Percentiles rank a stretch among this genome's conserved stretches.
Evolutionary conservation across 805 yeast genomes (phyloP).

Genomic region (Cyberlindnera suaveolens): DNA sequence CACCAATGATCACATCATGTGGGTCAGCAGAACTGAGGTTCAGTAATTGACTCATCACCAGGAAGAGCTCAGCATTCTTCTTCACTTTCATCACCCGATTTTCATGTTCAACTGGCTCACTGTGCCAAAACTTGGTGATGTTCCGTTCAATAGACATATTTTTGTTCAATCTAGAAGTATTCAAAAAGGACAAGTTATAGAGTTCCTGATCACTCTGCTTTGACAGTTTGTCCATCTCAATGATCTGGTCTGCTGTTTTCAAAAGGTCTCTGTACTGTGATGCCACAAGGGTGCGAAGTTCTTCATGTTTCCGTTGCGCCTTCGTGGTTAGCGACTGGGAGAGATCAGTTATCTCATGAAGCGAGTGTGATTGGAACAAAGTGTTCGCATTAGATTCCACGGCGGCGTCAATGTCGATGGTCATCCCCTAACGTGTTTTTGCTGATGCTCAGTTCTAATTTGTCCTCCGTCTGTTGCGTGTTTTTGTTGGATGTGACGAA

Average conservation of each 20-base stretch:
- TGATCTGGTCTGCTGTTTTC: constrained; percentile 22
- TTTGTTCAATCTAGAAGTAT: constrained; percentile 7
- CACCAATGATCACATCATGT: constrained; percentile 1
- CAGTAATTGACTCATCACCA: constrained; percentile 12
- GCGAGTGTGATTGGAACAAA: constrained; percentile 5
- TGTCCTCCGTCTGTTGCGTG: neutral
- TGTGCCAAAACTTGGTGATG: constrained; percentile 3
- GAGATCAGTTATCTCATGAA: constrained; percentile 8
- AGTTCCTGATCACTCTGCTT: constrained; percentile 14
- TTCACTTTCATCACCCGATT: constrained; percentile 2
- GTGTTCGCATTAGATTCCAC: neutral
- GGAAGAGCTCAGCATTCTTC: constrained; percentile 8
- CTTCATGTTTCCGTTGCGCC: constrained; percentile 11
- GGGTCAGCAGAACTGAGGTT: constrained; percentile 7
- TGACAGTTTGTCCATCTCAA: constrained; percentile 17
- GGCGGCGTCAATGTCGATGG: constrained; percentile 5
- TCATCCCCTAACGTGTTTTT: neutral
- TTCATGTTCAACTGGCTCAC: neutral
- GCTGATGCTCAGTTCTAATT: neutral
- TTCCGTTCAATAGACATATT: constrained; percentile 13
- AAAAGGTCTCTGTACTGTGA: constrained; percentile 22
- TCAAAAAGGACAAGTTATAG: constrained; percentile 19
- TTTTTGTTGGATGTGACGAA: no score
- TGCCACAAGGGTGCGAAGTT: constrained; percentile 19
- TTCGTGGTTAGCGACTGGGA: constrained; percentile 5